Evolutionary conservation across 2,329 filamentous ascomycete genomes (phyloP).

Genomic region (Nectriaceae sp.): DNA sequence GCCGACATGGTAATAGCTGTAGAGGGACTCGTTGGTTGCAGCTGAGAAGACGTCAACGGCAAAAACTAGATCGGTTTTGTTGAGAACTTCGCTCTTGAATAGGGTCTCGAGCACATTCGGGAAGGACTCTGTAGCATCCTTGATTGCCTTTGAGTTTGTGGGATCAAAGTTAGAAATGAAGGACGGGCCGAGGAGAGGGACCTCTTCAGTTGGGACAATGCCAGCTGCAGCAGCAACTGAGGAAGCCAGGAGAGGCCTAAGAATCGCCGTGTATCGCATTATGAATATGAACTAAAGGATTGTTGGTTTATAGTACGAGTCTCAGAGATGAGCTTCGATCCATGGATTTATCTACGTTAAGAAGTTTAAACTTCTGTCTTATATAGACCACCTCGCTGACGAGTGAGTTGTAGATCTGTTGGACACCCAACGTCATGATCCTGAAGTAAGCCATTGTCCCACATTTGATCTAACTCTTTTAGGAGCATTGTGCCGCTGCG

Average conservation of each 20-base stretch:
- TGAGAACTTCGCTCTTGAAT: constrained; percentile 6
- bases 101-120: constrained; percentile 11
- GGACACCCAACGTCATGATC: too few relatives aligned
- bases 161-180: constrained; percentile 23
- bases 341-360: too few relatives aligned
- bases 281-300: too few relatives aligned
- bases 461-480: too few relatives aligned
- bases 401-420: too few relatives aligned
- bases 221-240: constrained; percentile 1
- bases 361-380: too few relatives aligned
- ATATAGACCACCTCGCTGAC: too few relatives aligned
- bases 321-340: too few relatives aligned
- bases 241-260: constrained; percentile 1
- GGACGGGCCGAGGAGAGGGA: constrained; percentile 23
- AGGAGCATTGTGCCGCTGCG: too few relatives aligned
- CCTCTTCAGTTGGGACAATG: constrained; percentile 14
- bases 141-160: constrained; percentile 7
- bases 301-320: too few relatives aligned
- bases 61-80: constrained; percentile 20
- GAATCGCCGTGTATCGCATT: background rate
- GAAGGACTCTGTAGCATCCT: constrained; percentile 12
- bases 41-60: constrained; percentile 29
- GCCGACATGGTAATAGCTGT: constrained; percentile 22
- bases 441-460: too few relatives aligned
- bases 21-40: constrained; percentile 24